These are phyloP conservation scores for Desmodesmus armatus DNA, from an alignment of 139 green algal species.

Conservation along the genomic window DNA sequence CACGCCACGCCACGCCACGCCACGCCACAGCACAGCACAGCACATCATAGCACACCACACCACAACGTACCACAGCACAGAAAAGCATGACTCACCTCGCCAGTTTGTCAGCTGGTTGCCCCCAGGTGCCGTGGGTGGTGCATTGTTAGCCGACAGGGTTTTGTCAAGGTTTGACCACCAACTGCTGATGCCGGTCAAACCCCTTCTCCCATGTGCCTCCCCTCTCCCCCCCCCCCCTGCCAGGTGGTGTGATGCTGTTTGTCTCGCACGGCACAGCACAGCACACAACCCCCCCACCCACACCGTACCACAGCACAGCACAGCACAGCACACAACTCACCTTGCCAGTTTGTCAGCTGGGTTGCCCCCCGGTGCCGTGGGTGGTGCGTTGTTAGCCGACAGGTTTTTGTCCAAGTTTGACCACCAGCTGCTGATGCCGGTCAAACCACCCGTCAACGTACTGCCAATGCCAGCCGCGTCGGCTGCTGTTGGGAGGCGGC, in stretches of 20 bases:
- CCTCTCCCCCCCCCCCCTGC: no score
- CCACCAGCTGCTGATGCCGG: constrained; percentile 30
- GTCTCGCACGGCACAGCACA: neutral
- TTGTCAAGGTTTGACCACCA: constrained; percentile 35
- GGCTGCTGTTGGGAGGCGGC: neutral
- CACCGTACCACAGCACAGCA: neutral
- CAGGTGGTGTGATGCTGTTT: no score
- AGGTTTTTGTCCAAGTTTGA: constrained; percentile 23
- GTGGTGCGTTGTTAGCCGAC: constrained; percentile 21
- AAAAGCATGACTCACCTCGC: neutral
- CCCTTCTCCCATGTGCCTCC: neutral
- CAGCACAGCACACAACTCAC: neutral
- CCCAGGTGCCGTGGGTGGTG: neutral
- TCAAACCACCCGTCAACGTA: constrained; percentile 1
- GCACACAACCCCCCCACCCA: no score
- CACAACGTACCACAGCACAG: neutral
- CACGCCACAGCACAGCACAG: neutral
- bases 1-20: no score
- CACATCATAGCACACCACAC: neutral
- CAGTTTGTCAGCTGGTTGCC: constrained; percentile 14
- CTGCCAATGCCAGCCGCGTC: constrained; percentile 6
- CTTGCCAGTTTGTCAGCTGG: constrained; percentile 16
- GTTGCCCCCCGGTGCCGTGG: neutral
- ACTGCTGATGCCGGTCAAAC: constrained; percentile 8
- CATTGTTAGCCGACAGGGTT: constrained; percentile 24